These are phyloP conservation scores for Herpotrichia juniperi DNA, from an alignment of 2,329 filamentous ascomycete species.

Conservation along the genomic window DNA sequence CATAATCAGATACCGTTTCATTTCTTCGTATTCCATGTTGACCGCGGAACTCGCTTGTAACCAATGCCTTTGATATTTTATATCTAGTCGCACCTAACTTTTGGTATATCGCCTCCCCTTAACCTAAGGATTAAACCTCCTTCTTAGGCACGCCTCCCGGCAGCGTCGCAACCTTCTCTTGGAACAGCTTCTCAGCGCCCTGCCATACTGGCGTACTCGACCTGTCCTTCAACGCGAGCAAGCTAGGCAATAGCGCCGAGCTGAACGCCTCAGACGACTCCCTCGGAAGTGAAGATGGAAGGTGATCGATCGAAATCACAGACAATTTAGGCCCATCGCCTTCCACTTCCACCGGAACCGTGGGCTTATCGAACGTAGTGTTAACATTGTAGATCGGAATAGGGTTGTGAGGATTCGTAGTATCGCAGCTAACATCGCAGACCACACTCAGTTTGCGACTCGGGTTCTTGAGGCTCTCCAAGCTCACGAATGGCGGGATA, in stretches of 20 bases:
- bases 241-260: constrained; percentile 74
- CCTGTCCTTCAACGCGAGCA: constrained; percentile 79
- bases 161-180: constrained; percentile 77
- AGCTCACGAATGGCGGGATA: constrained; percentile 82
- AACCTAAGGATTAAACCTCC: constrained; percentile 47
- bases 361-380: constrained; percentile 89
- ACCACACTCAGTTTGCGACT: constrained; percentile 76
- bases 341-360: constrained; percentile 72
- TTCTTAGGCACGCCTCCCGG: constrained; percentile 53
- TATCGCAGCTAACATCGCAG: constrained; percentile 64
- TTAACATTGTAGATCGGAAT: constrained; percentile 84
- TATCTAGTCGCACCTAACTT: neutral
- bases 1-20: too few relatives aligned
- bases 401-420: constrained; percentile 73
- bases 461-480: constrained; percentile 69
- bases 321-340: constrained; percentile 66
- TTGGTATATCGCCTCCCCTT: neutral
- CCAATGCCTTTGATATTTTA: neutral
- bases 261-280: constrained; percentile 89
- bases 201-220: constrained; percentile 78
- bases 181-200: constrained; percentile 81
- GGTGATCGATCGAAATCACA: constrained; percentile 70
- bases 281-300: constrained; percentile 72
- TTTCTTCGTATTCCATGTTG: too few relatives aligned
- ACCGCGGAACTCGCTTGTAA: too few relatives aligned